Evolutionary conservation across 805 yeast species (phyloP).

Genomic region (Saccharomycopsis oosterbeekiorum): DNA sequence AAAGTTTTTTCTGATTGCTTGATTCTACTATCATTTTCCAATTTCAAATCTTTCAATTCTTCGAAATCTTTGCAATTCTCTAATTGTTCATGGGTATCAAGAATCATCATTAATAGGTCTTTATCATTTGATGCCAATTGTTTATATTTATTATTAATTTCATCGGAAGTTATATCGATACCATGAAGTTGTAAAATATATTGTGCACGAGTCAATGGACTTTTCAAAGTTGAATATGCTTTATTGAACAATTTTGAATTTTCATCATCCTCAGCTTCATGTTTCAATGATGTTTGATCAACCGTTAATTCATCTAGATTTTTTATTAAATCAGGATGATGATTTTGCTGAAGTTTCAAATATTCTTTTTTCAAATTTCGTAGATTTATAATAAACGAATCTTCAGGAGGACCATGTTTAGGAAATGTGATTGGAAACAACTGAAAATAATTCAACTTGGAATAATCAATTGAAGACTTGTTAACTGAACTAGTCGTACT

Average conservation of each 20-base stretch:
- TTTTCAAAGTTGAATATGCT: constrained; percentile 63
- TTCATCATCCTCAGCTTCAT: constrained; percentile 14
- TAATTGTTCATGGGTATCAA: constrained; percentile 77
- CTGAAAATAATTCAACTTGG: constrained; percentile 35
- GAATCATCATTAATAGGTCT: constrained; percentile 57
- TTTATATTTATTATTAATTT: constrained; percentile 23
- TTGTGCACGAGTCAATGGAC: constrained; percentile 65
- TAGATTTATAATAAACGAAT: constrained; percentile 48
- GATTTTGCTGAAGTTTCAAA: constrained; percentile 55
- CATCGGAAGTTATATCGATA: constrained; percentile 50
- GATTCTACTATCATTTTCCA: constrained; percentile 51
- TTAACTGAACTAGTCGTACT: background rate
- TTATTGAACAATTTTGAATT: constrained; percentile 52
- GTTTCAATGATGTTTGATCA: background rate
- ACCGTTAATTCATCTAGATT: constrained; percentile 8
- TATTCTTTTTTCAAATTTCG: constrained; percentile 62
- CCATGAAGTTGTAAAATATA: constrained; percentile 39
- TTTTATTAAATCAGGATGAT: constrained; percentile 67
- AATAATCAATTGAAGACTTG: background rate
- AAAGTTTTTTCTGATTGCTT: constrained; percentile 35
- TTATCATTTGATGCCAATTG: constrained; percentile 39
- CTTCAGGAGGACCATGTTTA: constrained; percentile 49
- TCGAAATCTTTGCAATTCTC: constrained; percentile 52
- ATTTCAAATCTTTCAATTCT: constrained; percentile 44
- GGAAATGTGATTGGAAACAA: constrained; percentile 74